Evolutionary conservation across 75 land plant genomes (phyloP).

Genomic region (Selaginella tamariscina): DNA sequence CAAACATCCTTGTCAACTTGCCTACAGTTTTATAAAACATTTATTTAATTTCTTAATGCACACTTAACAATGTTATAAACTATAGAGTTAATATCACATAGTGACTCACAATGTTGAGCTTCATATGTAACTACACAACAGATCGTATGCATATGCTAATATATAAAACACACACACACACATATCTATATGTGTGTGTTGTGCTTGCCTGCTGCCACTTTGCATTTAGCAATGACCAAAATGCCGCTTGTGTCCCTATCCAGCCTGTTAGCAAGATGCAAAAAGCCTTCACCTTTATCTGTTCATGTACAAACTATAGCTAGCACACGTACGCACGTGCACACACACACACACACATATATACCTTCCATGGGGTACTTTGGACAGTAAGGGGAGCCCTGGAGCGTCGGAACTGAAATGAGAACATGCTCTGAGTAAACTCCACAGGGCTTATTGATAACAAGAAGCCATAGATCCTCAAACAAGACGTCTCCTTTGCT

Average conservation of each 20-base stretch:
- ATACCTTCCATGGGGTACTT: not conserved
- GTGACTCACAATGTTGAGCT: too few relatives aligned
- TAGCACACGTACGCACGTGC: not conserved
- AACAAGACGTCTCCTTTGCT: conserved; percentile 36
- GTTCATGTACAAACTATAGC: not conserved
- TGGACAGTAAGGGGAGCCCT: not conserved
- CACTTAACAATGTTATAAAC: too few relatives aligned
- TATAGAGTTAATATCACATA: too few relatives aligned
- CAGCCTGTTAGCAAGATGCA: conserved; percentile 87
- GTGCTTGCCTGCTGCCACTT: conserved; percentile 61
- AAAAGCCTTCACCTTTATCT: conserved; percentile 17
- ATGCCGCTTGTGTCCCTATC: conserved; percentile 93
- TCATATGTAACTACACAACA: too few relatives aligned
- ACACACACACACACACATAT: not conserved
- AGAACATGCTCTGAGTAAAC: conserved; percentile 65
- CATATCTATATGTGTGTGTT: too few relatives aligned
- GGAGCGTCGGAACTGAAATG: conserved; percentile 25
- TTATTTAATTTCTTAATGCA: too few relatives aligned
- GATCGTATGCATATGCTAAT: too few relatives aligned
- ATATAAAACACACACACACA: too few relatives aligned
- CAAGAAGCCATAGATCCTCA: conserved; percentile 71
- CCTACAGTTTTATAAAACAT: too few relatives aligned
- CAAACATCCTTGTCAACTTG: conserved; percentile 62
- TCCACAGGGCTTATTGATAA: conserved; percentile 72
- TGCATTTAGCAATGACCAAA: conserved; percentile 62